Evolutionary conservation across 257 asterid genomes (phyloP).

Genomic region (Henckelia pumila): DNA sequence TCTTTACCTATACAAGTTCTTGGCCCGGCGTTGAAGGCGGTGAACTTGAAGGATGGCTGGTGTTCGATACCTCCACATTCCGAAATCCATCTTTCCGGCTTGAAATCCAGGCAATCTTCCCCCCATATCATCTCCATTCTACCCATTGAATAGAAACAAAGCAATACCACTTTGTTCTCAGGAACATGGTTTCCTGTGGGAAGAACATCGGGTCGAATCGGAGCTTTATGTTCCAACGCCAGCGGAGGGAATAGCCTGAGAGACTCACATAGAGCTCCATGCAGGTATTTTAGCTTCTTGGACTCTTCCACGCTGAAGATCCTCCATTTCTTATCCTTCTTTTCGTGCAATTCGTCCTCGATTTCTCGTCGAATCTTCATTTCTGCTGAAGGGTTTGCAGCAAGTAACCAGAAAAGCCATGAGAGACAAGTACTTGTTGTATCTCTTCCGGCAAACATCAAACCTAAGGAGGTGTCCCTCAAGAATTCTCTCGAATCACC

Average conservation of each 20-base stretch:
- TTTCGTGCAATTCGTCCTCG: conserved; percentile 5
- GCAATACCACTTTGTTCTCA: conserved; percentile 9
- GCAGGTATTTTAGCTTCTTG: conserved; percentile 36
- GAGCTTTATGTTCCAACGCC: conserved; percentile 37
- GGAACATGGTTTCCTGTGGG: conserved; percentile 32
- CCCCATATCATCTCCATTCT: conserved; percentile 52
- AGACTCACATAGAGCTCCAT: conserved; percentile 44
- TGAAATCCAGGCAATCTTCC: conserved; percentile 41
- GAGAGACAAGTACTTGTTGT: conserved; percentile 42
- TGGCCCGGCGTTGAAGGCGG: conserved; percentile 48
- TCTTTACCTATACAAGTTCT: conserved; percentile 45
- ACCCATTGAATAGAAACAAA: conserved; percentile 40
- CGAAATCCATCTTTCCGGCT: conserved; percentile 49
- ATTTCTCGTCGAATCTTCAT: conserved; percentile 36
- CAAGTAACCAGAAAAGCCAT: conserved; percentile 49
- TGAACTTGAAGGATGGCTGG: conserved; percentile 44
- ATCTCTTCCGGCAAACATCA: conserved; percentile 49
- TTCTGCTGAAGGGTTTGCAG: conserved; percentile 29
- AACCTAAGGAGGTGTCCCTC: conserved; percentile 33
- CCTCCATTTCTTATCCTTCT: conserved; percentile 21
- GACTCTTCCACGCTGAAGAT: conserved; percentile 32
- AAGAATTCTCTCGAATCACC: conserved; percentile 17
- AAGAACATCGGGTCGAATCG: conserved; percentile 23
- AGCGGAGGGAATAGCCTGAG: conserved; percentile 42
- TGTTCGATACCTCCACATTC: conserved; percentile 23